These are phyloP conservation scores for Cryptococcus sp. DNA, from an alignment of 1,284 basidiomycete genomes.

Conservation along the genomic window DNA sequence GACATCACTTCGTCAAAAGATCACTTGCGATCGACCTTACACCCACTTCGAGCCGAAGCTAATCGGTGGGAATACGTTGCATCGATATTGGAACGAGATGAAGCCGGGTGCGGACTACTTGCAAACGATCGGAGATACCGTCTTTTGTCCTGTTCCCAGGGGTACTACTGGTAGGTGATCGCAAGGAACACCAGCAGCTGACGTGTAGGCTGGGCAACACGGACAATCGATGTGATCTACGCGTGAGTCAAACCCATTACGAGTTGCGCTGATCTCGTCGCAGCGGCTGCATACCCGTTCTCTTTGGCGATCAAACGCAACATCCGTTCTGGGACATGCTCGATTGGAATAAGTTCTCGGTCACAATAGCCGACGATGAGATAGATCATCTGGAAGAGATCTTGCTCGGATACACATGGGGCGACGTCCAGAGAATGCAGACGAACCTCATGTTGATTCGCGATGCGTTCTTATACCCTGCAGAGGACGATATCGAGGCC, in stretches of 20 bases:
- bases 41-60: conserved; percentile 5
- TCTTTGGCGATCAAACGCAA: conserved; percentile 47
- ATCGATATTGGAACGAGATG: conserved; percentile 13
- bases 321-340: conserved; percentile 50
- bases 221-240: conserved; percentile 49
- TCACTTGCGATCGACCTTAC: conserved; percentile 22
- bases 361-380: conserved; percentile 42
- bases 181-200: too few relatives aligned
- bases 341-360: conserved; percentile 49
- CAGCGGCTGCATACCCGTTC: conserved; percentile 52
- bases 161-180: conserved; percentile 30
- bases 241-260: conserved; percentile 20
- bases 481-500: conserved; percentile 26
- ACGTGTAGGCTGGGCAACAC: conserved; percentile 36
- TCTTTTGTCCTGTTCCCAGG: conserved; percentile 50
- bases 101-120: conserved; percentile 46
- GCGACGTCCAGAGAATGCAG: conserved; percentile 41
- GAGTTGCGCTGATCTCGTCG: background rate
- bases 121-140: conserved; percentile 43
- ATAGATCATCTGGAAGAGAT: conserved; percentile 45
- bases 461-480: conserved; percentile 50
- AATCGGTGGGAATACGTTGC: conserved; percentile 9
- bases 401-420: conserved; percentile 36
- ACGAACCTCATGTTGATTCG: conserved; percentile 50
- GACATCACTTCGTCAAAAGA: conserved; percentile 23